Percentiles rank a stretch among this genome's conserved stretches.
Conservation (phyloP, 768 basidiomycete species). For the Rhodotorula sphaerocarpa region DNA sequence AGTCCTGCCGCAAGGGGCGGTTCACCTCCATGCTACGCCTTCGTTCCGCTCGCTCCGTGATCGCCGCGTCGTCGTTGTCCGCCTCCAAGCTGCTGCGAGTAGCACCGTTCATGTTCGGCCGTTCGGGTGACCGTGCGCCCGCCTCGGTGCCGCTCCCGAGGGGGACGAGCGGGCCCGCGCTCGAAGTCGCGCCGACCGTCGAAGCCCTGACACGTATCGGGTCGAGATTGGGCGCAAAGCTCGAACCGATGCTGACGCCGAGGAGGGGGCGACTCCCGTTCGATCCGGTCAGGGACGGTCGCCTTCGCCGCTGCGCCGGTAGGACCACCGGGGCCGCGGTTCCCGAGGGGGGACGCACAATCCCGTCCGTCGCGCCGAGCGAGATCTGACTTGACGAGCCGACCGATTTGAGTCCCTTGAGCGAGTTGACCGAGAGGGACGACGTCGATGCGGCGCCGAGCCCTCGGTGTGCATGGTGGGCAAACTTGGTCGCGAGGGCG, state of each 20-base stretch:
- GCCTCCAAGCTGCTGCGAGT: slow-evolving; percentile 6
- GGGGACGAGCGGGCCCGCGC: no score
- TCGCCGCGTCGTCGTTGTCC: slow-evolving; percentile 7
- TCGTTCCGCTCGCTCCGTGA: slow-evolving; percentile 13
- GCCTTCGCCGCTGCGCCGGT: no score
- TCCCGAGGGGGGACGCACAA: no score
- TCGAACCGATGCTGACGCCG: no score
- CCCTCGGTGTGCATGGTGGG: slow-evolving; percentile 41
- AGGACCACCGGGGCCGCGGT: no score
- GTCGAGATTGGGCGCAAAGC: no score
- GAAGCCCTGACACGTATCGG: background rate
- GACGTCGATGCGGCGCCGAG: slow-evolving; percentile 41
- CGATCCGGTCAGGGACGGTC: no score
- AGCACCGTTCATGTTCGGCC: background rate
- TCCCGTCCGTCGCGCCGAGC: slow-evolving; percentile 9
- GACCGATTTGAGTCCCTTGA: slow-evolving; percentile 41
- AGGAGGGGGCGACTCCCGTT: no score
- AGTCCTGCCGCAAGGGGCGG: slow-evolving; percentile 20
- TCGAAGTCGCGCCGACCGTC: background rate
- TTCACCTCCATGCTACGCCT: slow-evolving; percentile 25
- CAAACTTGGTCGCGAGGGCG: slow-evolving; percentile 54
- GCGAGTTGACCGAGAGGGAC: slow-evolving; percentile 42
- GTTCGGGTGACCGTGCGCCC: no score
- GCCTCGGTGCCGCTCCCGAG: no score
- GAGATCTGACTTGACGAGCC: slow-evolving; percentile 51